phyloP scores from a whole-genome alignment of 2,329 filamentous ascomycete species.

The Venturiaceae sp. region DNA sequence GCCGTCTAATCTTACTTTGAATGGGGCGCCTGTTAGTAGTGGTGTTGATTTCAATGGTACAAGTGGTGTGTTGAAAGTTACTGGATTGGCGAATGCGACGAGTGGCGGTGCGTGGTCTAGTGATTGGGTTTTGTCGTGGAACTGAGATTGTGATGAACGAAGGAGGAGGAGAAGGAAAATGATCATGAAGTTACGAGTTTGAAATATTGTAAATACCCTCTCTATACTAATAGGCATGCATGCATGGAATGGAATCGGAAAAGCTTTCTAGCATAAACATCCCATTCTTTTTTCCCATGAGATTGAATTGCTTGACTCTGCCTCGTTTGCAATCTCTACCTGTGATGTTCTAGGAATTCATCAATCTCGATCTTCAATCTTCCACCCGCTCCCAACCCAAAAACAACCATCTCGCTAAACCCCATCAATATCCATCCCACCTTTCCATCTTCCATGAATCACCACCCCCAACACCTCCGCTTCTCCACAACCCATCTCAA shows the following conservation, averaged over 20 bases:
- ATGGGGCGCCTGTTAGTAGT: slow-evolving; percentile 34
- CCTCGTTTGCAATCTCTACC: too few species aligned
- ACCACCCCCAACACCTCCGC: too few species aligned
- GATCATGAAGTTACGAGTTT: neutral
- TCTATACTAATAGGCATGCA: neutral
- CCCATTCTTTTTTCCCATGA: too few species aligned
- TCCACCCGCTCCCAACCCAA: too few species aligned
- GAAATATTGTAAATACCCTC: neutral
- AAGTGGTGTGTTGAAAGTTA: slow-evolving; percentile 40
- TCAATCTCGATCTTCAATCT: too few species aligned
- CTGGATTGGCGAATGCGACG: slow-evolving; percentile 40
- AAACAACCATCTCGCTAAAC: too few species aligned
- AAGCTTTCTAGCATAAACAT: too few species aligned
- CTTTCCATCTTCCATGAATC: too few species aligned
- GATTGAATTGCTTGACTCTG: too few species aligned
- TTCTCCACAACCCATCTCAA: too few species aligned
- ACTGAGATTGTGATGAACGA: neutral
- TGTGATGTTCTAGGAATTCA: too few species aligned
- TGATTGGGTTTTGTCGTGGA: slow-evolving; percentile 50
- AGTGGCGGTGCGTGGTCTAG: slow-evolving; percentile 45
- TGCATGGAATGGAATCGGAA: neutral
- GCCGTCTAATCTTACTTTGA: slow-evolving; percentile 37
- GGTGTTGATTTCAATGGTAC: slow-evolving; percentile 40
- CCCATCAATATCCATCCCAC: too few species aligned
- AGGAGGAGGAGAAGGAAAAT: neutral